Percentiles rank a stretch among this genome's conserved stretches.
phyloP scores from a whole-genome alignment of 2,329 filamentous ascomycete species.

The Acarospora socialis region DNA sequence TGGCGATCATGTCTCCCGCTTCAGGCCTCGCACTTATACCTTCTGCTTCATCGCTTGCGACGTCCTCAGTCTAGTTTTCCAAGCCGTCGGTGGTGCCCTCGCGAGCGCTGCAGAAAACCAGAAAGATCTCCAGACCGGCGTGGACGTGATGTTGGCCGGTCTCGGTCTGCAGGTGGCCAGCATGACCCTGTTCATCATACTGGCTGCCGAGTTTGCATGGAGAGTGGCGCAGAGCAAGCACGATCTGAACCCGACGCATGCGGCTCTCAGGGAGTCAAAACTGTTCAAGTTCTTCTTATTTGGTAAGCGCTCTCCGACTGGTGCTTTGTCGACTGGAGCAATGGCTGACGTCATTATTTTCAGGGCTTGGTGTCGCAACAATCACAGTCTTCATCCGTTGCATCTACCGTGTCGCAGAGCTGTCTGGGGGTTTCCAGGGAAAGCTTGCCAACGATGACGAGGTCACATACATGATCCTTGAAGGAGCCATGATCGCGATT shows the following conservation, averaged over 20 bases:
- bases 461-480: slow-evolving; percentile 36
- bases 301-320: not conserved
- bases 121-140: slow-evolving; percentile 28
- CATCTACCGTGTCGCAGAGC: slow-evolving; percentile 36
- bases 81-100: slow-evolving; percentile 45
- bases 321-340: no score
- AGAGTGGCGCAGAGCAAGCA: slow-evolving; percentile 16
- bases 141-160: slow-evolving; percentile 52
- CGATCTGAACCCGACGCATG: slow-evolving; percentile 9
- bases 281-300: slow-evolving; percentile 28
- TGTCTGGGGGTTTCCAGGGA: slow-evolving; percentile 33
- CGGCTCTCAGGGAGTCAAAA: slow-evolving; percentile 17
- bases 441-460: slow-evolving; percentile 36
- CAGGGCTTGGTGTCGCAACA: slow-evolving; percentile 27
- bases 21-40: slow-evolving; percentile 22
- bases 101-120: slow-evolving; percentile 30
- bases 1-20: slow-evolving; percentile 20
- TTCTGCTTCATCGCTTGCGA: slow-evolving; percentile 48
- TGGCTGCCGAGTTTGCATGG: slow-evolving; percentile 37
- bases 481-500: slow-evolving; percentile 40
- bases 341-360: not conserved
- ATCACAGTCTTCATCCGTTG: slow-evolving; percentile 34
- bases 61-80: slow-evolving; percentile 44
- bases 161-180: slow-evolving; percentile 47
- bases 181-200: slow-evolving; percentile 38